phyloP scores from a whole-genome alignment of 345 rosid species.

The Carallia pectinifolia region DNA sequence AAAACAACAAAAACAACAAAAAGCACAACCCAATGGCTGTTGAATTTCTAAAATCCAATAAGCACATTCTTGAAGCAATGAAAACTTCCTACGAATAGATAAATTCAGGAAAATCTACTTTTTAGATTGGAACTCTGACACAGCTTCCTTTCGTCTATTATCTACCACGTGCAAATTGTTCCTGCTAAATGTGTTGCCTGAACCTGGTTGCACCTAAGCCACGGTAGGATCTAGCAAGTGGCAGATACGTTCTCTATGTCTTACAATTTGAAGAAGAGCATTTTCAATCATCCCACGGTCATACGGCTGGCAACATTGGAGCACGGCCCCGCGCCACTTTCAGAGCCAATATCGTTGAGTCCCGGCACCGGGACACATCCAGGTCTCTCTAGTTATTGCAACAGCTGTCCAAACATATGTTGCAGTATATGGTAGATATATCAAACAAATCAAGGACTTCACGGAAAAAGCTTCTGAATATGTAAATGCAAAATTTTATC shows the following conservation, averaged over 20 bases:
- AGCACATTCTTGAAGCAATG: slow-evolving; percentile 52
- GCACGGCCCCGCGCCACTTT: slow-evolving; percentile 57
- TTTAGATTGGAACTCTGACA: slow-evolving; percentile 51
- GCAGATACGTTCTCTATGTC: slow-evolving; percentile 71
- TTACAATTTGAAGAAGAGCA: slow-evolving; percentile 73
- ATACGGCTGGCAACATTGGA: slow-evolving; percentile 83
- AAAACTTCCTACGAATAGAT: slow-evolving; percentile 58
- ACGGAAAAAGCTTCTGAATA: background rate
- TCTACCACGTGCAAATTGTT: slow-evolving; percentile 76
- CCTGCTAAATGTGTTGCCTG: slow-evolving; percentile 76
- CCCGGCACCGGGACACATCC: slow-evolving; percentile 59
- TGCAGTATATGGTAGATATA: slow-evolving; percentile 15
- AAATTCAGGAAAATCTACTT: slow-evolving; percentile 69
- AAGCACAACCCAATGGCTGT: background rate
- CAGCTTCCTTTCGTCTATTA: slow-evolving; percentile 65
- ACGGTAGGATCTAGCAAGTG: slow-evolving; percentile 82
- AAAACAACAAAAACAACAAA: too few relatives aligned
- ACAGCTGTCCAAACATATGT: slow-evolving; percentile 44
- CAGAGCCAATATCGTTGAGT: slow-evolving; percentile 53
- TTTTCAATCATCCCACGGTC: slow-evolving; percentile 71
- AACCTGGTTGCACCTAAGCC: slow-evolving; percentile 77
- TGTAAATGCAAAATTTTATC: too few relatives aligned
- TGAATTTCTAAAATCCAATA: slow-evolving; percentile 52
- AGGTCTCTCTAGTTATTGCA: slow-evolving; percentile 90
- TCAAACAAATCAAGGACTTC: background rate